Percentiles rank a stretch among this genome's conserved stretches.
These are phyloP conservation scores for Anaeromyces robustus DNA, from an alignment of 192 early-diverging fungal species.

Conservation along the genomic window DNA sequence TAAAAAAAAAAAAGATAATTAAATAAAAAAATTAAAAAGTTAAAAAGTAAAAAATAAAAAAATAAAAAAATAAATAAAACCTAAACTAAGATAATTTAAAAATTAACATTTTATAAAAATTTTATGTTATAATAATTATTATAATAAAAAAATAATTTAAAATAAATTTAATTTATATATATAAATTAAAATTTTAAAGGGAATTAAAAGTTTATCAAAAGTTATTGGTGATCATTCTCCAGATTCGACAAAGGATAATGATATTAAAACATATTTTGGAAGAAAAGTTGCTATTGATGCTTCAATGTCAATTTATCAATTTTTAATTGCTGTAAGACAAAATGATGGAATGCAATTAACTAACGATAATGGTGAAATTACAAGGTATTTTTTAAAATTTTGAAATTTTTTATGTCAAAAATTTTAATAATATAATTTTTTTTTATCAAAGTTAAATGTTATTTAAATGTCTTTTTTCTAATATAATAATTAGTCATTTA, in stretches of 20 bases:
- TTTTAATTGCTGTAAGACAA: conserved; percentile 86
- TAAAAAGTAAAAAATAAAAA: too few relatives aligned
- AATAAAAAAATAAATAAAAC: too few relatives aligned
- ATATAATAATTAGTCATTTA: conserved; percentile 50
- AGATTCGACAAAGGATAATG: conserved; percentile 61
- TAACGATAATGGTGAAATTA: conserved; percentile 80
- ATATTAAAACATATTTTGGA: conserved; percentile 78
- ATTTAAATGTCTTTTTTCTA: too few relatives aligned
- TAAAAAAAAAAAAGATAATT: too few relatives aligned
- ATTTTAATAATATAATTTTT: not conserved
- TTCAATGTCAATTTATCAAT: conserved; percentile 96
- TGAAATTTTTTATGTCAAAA: too few relatives aligned
- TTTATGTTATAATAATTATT: too few relatives aligned
- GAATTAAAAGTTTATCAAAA: conserved; percentile 76
- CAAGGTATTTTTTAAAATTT: conserved; percentile 35
- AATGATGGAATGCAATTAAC: conserved; percentile 78
- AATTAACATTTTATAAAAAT: too few relatives aligned
- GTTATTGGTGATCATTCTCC: conserved; percentile 85
- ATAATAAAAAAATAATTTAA: too few relatives aligned
- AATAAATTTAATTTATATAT: too few relatives aligned
- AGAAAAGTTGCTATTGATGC: conserved; percentile 96
- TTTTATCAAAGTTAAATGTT: too few relatives aligned
- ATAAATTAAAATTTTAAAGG: conserved; percentile 11
- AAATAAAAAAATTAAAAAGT: too few relatives aligned
- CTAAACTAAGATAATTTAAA: too few relatives aligned